These are phyloP conservation scores for Leccinum arenicola DNA, from an alignment of 768 basidiomycete genomes.

Conservation along the genomic window DNA sequence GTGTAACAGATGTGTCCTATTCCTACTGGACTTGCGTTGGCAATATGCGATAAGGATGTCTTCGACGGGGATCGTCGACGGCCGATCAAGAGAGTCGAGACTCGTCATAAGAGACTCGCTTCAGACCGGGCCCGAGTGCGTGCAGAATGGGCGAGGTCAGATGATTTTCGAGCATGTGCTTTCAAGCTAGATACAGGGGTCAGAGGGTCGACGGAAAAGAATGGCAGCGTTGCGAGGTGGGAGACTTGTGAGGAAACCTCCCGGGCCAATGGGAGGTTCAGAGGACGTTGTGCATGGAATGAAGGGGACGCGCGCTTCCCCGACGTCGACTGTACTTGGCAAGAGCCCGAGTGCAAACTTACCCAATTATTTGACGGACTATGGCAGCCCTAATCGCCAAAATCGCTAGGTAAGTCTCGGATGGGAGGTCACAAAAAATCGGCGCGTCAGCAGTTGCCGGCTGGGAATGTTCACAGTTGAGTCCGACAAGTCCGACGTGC, in stretches of 20 bases:
- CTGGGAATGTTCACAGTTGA: conserved; percentile 1
- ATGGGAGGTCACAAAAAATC: conserved; percentile 6
- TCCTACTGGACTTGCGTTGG: conserved; percentile 2
- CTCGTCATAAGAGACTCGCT: conserved; percentile 25
- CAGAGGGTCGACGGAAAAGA: conserved; percentile 28
- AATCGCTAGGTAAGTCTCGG: conserved; percentile 11
- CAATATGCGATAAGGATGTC: conserved; percentile 1
- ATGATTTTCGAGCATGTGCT: neutral
- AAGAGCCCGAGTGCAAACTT: neutral
- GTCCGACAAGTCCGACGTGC: neutral
- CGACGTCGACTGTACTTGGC: neutral
- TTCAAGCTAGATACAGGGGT: neutral
- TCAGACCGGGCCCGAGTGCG: conserved; percentile 27
- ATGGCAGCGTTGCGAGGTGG: conserved; percentile 19
- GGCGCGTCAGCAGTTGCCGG: neutral
- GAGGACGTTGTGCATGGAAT: conserved; percentile 17
- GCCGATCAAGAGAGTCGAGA: conserved; percentile 25
- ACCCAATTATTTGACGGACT: conserved; percentile 22
- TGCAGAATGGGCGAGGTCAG: conserved; percentile 6
- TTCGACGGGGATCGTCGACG: conserved; percentile 25
- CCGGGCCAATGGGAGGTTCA: neutral
- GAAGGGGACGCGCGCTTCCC: neutral
- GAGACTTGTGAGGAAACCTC: neutral
- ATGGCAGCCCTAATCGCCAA: conserved; percentile 18
- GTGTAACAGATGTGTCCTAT: conserved; percentile 19